Conservation (phyloP, 495 filamentous ascomycete genomes). For the Tuber umbilicatum region DNA sequence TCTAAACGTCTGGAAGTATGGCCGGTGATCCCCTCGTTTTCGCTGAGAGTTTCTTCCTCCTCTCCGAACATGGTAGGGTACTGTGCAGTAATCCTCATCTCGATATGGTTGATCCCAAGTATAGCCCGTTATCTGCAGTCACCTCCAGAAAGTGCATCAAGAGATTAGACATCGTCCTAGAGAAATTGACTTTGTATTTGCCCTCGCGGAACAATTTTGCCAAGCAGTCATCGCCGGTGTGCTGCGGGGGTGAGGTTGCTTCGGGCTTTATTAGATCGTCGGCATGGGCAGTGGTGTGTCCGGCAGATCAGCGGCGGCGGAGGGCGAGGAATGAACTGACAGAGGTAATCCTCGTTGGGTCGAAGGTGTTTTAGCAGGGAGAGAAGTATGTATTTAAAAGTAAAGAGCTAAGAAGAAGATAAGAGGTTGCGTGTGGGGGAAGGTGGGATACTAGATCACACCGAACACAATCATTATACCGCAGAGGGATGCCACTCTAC, state of each 20-base stretch:
- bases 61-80: conserved; percentile 43
- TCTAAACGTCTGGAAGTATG: conserved; percentile 80
- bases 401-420: no score
- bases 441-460: no score
- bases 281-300: conserved; percentile 66
- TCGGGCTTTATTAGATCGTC: conserved; percentile 67
- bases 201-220: conserved; percentile 72
- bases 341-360: no score
- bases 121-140: conserved; percentile 73
- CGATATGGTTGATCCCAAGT: conserved; percentile 61
- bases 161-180: conserved; percentile 66
- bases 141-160: conserved; percentile 82
- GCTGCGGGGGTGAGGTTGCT: conserved; percentile 64
- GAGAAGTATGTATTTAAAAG: no score
- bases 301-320: no score
- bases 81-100: conserved; percentile 65
- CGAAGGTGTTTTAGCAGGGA: no score
- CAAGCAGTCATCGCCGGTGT: conserved; percentile 62
- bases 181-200: conserved; percentile 82
- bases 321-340: no score
- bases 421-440: no score
- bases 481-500: neutral
- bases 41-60: conserved; percentile 63
- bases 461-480: neutral
- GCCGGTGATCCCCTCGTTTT: conserved; percentile 90